phyloP scores from a whole-genome alignment of 2,329 filamentous ascomycete genomes.

The Epichloe hybrida region DNA sequence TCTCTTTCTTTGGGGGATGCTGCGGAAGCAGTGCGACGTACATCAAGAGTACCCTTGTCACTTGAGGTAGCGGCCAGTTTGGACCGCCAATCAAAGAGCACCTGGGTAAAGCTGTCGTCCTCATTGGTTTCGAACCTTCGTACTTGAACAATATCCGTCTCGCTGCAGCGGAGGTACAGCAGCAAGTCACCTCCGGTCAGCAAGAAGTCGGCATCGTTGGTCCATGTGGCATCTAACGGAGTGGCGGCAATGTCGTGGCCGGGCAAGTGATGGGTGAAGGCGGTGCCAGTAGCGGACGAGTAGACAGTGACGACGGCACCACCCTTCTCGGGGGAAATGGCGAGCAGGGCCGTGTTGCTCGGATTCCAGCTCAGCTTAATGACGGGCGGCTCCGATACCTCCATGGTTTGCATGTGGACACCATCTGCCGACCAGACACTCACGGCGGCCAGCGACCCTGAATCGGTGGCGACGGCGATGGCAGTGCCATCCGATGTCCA shows the following conservation, averaged over 20 bases:
- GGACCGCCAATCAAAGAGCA: slow-evolving; percentile 42
- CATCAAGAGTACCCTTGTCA: slow-evolving; percentile 46
- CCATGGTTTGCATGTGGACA: slow-evolving; percentile 36
- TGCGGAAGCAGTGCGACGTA: slow-evolving; percentile 24
- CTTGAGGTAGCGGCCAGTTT: slow-evolving; percentile 44
- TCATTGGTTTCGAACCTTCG: slow-evolving; percentile 39
- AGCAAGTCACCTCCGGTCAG: slow-evolving; percentile 44
- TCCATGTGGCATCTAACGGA: slow-evolving; percentile 47
- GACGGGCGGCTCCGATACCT: slow-evolving; percentile 45
- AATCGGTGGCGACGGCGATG: slow-evolving; percentile 46
- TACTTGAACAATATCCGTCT: slow-evolving; percentile 30
- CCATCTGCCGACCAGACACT: slow-evolving; percentile 44
- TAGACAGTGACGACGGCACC: slow-evolving; percentile 45
- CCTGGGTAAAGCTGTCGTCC: slow-evolving; percentile 39
- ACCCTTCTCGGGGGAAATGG: slow-evolving; percentile 43
- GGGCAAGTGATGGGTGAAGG: slow-evolving; percentile 33
- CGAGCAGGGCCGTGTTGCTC: slow-evolving; percentile 38
- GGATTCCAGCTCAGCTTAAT: slow-evolving; percentile 50
- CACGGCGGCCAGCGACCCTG: slow-evolving; percentile 36
- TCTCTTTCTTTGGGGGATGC: not conserved
- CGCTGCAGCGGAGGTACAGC: slow-evolving; percentile 32
- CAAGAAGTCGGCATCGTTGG: slow-evolving; percentile 42
- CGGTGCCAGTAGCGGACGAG: slow-evolving; percentile 27
- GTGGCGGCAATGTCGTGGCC: slow-evolving; percentile 37
- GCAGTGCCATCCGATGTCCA: slow-evolving; percentile 44